These are phyloP conservation scores for Phialophora verrucosa DNA, from an alignment of 2,329 filamentous ascomycete species.

Conservation along the genomic window DNA sequence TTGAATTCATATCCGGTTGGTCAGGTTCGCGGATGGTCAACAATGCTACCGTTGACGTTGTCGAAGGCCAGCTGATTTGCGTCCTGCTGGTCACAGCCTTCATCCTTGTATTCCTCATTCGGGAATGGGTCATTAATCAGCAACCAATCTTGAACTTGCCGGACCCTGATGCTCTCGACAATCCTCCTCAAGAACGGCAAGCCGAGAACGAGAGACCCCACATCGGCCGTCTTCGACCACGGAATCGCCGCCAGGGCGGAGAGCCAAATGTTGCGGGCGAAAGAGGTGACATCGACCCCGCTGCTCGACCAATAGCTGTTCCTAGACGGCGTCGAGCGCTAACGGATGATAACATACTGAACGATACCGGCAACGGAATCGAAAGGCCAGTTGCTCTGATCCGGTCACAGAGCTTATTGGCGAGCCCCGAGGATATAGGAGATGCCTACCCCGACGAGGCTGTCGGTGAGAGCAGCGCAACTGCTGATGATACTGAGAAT, in stretches of 20 bases:
- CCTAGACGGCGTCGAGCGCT: slow-evolving; percentile 29
- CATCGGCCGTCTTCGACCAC: slow-evolving; percentile 5
- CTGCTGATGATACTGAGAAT: slow-evolving; percentile 15
- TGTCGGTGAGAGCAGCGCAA: slow-evolving; percentile 17
- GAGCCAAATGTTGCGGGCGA: slow-evolving; percentile 6
- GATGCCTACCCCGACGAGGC: slow-evolving; percentile 8
- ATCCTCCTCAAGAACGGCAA: slow-evolving; percentile 25
- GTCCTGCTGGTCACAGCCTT: slow-evolving; percentile 89
- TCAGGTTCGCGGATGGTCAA: slow-evolving; percentile 77
- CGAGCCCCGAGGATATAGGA: background rate
- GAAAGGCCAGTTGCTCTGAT: slow-evolving; percentile 26
- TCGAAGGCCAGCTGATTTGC: slow-evolving; percentile 95
- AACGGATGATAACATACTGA: slow-evolving; percentile 47
- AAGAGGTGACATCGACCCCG: background rate
- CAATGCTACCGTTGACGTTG: slow-evolving; percentile 75
- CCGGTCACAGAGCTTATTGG: slow-evolving; percentile 31
- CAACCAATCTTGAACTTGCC: slow-evolving; percentile 90
- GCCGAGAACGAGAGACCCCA: slow-evolving; percentile 21
- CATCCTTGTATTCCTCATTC: slow-evolving; percentile 93
- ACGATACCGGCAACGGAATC: slow-evolving; percentile 27
- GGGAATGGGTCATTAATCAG: slow-evolving; percentile 98
- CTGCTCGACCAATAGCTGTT: slow-evolving; percentile 22
- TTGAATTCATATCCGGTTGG: slow-evolving; percentile 59
- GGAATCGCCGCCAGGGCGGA: slow-evolving; percentile 6
- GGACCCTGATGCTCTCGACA: slow-evolving; percentile 58